Evolutionary conservation across 2,329 filamentous ascomycete species (phyloP).

Genomic region (Sordariomycetes sp.): DNA sequence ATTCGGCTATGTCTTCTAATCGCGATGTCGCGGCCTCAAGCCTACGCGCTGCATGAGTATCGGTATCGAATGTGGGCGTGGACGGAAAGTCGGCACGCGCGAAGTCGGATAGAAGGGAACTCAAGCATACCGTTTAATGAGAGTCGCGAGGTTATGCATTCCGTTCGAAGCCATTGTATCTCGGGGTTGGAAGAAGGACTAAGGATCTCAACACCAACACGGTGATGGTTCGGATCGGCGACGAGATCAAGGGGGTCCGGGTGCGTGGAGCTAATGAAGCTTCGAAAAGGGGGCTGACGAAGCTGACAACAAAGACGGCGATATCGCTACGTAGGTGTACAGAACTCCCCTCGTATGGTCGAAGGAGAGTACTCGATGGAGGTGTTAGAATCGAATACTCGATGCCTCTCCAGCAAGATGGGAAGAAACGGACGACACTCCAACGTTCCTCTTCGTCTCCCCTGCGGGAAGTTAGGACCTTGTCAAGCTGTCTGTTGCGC

Average conservation of each 20-base stretch:
- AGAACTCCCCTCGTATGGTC: background rate
- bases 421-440: background rate
- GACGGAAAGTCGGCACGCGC: background rate
- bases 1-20: constrained; percentile 88
- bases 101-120: background rate
- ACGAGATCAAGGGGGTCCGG: background rate
- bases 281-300: background rate
- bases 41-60: constrained; percentile 31
- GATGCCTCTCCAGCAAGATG: background rate
- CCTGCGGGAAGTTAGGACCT: background rate
- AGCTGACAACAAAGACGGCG: background rate
- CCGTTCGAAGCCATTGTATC: constrained; percentile 59
- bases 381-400: background rate
- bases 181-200: background rate
- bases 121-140: constrained; percentile 82
- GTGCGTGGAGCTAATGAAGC: background rate
- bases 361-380: background rate
- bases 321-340: background rate
- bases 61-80: background rate
- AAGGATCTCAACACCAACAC: background rate
- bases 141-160: constrained; percentile 92
- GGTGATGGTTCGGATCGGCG: background rate
- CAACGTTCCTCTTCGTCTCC: background rate
- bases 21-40: constrained; percentile 94
- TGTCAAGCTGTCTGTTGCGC: background rate